Percentiles rank a stretch among this genome's conserved stretches.
Conservation (phyloP, 2,329 filamentous ascomycete genomes). For the Colletotrichum sublineola region DNA sequence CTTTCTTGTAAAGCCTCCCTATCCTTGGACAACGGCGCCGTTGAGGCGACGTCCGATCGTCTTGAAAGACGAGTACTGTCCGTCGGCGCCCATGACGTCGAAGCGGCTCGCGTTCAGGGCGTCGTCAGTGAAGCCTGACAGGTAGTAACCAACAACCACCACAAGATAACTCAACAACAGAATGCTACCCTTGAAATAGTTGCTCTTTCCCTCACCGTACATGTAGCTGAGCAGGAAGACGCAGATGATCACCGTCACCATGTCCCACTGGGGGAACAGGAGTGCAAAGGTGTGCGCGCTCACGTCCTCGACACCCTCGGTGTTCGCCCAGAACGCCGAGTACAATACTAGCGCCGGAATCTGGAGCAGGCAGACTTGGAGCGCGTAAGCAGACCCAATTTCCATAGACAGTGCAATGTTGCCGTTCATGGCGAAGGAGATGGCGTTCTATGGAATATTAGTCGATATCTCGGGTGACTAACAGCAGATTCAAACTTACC, state of each 20-base stretch:
- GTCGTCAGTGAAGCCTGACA: slow-evolving; percentile 71
- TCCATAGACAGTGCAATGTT: slow-evolving; percentile 99
- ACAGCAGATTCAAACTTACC: slow-evolving; percentile 66
- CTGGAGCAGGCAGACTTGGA: slow-evolving; percentile 95
- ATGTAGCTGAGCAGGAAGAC: slow-evolving; percentile 98
- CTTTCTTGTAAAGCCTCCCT: neutral
- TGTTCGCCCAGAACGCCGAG: slow-evolving; percentile 76
- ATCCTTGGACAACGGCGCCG: slow-evolving; percentile 51
- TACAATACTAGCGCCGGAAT: slow-evolving; percentile 94
- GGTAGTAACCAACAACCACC: slow-evolving; percentile 91
- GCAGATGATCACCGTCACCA: slow-evolving; percentile 96
- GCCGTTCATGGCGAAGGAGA: slow-evolving; percentile 99
- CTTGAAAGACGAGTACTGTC: slow-evolving; percentile 65
- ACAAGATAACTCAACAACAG: slow-evolving; percentile 93
- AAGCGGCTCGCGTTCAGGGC: slow-evolving; percentile 63
- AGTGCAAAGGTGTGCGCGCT: slow-evolving; percentile 80
- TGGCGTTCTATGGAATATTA: slow-evolving; percentile 79
- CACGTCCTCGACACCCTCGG: slow-evolving; percentile 55
- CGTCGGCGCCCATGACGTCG: slow-evolving; percentile 65
- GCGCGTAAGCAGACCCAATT: slow-evolving; percentile 95
- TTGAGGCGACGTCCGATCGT: slow-evolving; percentile 63
- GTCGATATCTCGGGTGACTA: neutral
- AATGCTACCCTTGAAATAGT: slow-evolving; percentile 99
- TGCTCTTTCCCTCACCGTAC: slow-evolving; percentile 98
- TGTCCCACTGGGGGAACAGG: slow-evolving; percentile 99